phyloP scores from a whole-genome alignment of 768 basidiomycete species.

The Austroboletus eburneus region DNA sequence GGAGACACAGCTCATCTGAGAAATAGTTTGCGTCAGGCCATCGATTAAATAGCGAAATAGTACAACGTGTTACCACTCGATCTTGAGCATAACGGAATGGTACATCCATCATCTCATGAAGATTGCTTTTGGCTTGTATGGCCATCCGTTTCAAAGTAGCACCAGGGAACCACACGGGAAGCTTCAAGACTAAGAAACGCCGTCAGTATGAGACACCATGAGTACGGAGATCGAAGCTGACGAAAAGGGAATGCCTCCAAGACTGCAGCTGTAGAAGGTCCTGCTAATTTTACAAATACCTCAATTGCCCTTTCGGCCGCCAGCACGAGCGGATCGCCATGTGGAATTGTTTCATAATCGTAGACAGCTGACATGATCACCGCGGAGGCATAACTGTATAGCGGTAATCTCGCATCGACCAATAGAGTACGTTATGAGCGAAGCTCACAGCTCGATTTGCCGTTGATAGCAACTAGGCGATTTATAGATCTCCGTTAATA shows the following conservation, averaged over 20 bases:
- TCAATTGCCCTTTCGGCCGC: constrained; percentile 29
- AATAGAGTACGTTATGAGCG: neutral
- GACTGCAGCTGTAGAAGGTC: constrained; percentile 22
- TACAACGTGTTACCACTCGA: constrained; percentile 15
- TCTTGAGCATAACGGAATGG: constrained; percentile 29
- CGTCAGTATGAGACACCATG: constrained; percentile 9
- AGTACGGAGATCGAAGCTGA: constrained; percentile 19
- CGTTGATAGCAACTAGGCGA: constrained; percentile 25
- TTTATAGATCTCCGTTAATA: constrained; percentile 20
- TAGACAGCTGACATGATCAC: constrained; percentile 33
- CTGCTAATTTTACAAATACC: constrained; percentile 22
- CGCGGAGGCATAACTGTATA: constrained; percentile 28
- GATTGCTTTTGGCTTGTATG: constrained; percentile 24
- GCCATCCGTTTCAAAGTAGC: constrained; percentile 31
- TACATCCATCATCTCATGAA: constrained; percentile 26
- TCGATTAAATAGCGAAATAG: neutral
- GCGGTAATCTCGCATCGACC: neutral
- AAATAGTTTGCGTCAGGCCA: neutral
- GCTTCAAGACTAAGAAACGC: constrained; percentile 23
- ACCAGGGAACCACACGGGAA: constrained; percentile 35
- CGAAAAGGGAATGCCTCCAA: constrained; percentile 32
- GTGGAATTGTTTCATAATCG: constrained; percentile 28
- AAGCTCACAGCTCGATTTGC: constrained; percentile 29
- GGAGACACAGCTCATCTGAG: constrained; percentile 20
- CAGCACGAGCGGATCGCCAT: constrained; percentile 27